phyloP scores from a whole-genome alignment of 139 green algal species.

The Deuterostichococcus epilithicus region DNA sequence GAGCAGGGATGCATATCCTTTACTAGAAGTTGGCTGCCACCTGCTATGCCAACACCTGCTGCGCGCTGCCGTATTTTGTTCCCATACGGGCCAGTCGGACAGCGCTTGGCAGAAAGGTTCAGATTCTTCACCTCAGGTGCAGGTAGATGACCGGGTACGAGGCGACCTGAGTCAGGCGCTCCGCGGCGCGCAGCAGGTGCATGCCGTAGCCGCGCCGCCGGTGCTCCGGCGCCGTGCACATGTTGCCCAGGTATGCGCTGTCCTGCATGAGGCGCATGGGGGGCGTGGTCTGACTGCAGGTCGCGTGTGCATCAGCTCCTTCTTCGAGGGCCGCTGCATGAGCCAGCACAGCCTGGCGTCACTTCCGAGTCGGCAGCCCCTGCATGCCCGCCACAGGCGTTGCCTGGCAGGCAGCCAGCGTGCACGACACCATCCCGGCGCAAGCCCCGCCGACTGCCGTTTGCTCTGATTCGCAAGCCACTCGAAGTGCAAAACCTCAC shows the following conservation, averaged over 20 bases:
- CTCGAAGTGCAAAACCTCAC: background rate
- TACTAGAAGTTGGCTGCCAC: background rate
- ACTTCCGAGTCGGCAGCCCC: background rate
- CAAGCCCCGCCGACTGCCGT: background rate
- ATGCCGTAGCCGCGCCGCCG: conserved; percentile 43
- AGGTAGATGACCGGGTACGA: conserved; percentile 46
- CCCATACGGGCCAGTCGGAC: too few species aligned
- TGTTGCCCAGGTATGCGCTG: conserved; percentile 73
- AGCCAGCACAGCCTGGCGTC: background rate
- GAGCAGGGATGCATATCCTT: background rate
- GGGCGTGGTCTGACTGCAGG: background rate
- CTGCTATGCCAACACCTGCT: background rate
- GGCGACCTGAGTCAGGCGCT: conserved; percentile 31
- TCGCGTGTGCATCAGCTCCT: background rate
- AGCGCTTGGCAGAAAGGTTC: too few species aligned
- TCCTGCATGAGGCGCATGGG: conserved; percentile 21
- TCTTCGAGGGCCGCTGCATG: background rate
- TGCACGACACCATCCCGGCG: background rate
- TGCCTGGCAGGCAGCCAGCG: too few species aligned
- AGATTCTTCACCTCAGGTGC: conserved; percentile 41
- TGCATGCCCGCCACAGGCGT: background rate
- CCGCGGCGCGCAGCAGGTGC: conserved; percentile 44
- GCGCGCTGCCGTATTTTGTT: background rate
- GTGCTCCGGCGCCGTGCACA: conserved; percentile 40
- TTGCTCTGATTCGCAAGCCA: background rate